phyloP scores from a whole-genome alignment of 176 grass and related monocot genomes.

The sorghum (Sorghum bicolor) region Sorghum_bicolor_NCBIv3 NC_012876.2:51372001-51372500 shows the following conservation, averaged over 20 bases:
- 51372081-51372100: neutral
- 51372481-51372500: neutral
- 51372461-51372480: neutral
- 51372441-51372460: neutral
- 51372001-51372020: neutral
- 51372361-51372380: slow-evolving; percentile 4
- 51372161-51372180: slow-evolving; percentile 1
- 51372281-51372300: slow-evolving; percentile 94
- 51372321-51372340: slow-evolving; percentile 31
- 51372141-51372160: neutral
- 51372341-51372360: neutral
- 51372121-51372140: neutral
- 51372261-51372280: slow-evolving; percentile 86
- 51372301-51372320: slow-evolving; percentile 95
- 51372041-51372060: neutral
- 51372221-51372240: slow-evolving; percentile 79
- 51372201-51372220: slow-evolving; percentile 36
- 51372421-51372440: neutral
- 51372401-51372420: neutral
- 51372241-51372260: slow-evolving; percentile 85
- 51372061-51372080: neutral
- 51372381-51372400: neutral
- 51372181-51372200: neutral
- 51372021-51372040: neutral
- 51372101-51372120: neutral